phyloP scores from a whole-genome alignment of 169 alveolate genomes.

The Cryptosporidium baileyi region DNA sequence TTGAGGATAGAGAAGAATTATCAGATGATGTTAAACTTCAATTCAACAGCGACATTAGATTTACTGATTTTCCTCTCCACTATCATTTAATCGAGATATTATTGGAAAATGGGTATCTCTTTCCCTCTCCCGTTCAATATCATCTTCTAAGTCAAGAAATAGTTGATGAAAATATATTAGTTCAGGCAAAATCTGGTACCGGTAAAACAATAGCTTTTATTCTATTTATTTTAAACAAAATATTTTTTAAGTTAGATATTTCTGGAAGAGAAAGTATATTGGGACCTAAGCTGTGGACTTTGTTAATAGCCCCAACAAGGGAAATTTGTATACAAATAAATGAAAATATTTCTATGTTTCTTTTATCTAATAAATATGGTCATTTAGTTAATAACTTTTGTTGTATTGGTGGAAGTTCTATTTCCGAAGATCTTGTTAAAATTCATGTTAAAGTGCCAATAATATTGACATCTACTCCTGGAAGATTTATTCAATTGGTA shows the following conservation, averaged over 20 bases:
- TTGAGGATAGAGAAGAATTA: not conserved
- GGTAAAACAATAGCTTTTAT: slow-evolving; percentile 75
- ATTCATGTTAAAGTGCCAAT: not conserved
- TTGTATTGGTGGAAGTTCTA: slow-evolving; percentile 55
- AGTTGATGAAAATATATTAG: slow-evolving; percentile 26
- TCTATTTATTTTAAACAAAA: slow-evolving; percentile 24
- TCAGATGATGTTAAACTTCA: slow-evolving; percentile 16
- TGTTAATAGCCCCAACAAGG: slow-evolving; percentile 84
- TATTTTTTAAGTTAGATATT: not conserved
- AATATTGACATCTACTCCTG: slow-evolving; percentile 38
- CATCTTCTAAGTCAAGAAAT: slow-evolving; percentile 27
- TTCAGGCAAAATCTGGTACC: slow-evolving; percentile 77
- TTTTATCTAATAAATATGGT: not conserved
- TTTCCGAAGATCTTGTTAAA: slow-evolving; percentile 22
- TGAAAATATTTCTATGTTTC: slow-evolving; percentile 2
- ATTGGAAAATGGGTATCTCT: not conserved
- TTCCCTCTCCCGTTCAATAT: slow-evolving; percentile 64
- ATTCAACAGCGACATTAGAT: not conserved
- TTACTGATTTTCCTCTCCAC: slow-evolving; percentile 51
- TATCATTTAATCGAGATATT: not conserved
- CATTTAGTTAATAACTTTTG: not conserved
- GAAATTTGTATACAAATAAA: slow-evolving; percentile 87
- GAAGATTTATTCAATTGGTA: slow-evolving; percentile 43
- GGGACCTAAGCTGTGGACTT: not conserved
- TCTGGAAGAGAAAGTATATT: not conserved